These are phyloP conservation scores for Phyllosticta citribraziliensis DNA, from an alignment of 2,329 filamentous ascomycete species.

Conservation along the genomic window DNA sequence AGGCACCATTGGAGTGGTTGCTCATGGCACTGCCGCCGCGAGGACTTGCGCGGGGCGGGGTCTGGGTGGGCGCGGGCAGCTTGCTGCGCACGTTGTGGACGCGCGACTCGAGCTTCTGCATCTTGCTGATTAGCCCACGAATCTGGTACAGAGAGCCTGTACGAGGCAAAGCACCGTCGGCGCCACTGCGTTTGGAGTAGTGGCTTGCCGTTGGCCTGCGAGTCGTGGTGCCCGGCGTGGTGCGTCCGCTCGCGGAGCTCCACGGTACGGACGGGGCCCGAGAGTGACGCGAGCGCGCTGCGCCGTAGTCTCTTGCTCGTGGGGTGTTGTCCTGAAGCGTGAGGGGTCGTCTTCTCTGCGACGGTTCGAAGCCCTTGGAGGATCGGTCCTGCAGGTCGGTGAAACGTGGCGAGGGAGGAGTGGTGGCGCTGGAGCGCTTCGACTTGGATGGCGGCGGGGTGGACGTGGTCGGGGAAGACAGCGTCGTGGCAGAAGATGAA, in stretches of 20 bases:
- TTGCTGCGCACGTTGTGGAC: conserved; percentile 89
- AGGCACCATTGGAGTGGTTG: conserved; percentile 39
- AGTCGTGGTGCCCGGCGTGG: conserved; percentile 29
- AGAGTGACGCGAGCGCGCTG: conserved; percentile 39
- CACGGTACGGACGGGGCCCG: conserved; percentile 51
- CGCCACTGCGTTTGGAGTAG: conserved; percentile 21
- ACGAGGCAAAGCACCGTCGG: conserved; percentile 47
- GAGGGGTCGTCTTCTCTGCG: conserved; percentile 32
- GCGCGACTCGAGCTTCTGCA: conserved; percentile 90
- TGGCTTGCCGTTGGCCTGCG: conserved; percentile 25
- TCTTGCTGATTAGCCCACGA: conserved; percentile 85
- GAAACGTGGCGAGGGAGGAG: conserved; percentile 87
- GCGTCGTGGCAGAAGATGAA: conserved; percentile 69
- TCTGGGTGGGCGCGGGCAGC: conserved; percentile 69
- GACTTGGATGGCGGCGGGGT: conserved; percentile 70
- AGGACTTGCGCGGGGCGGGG: conserved; percentile 73
- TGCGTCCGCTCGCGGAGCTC: conserved; percentile 30
- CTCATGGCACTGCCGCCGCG: conserved; percentile 44
- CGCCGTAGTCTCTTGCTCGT: conserved; percentile 39
- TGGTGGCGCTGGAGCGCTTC: conserved; percentile 40
- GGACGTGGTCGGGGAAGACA: conserved; percentile 59
- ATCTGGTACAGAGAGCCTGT: conserved; percentile 82
- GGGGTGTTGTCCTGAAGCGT: conserved; percentile 40
- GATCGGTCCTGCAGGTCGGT: conserved; percentile 66
- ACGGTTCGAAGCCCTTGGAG: conserved; percentile 30